These are phyloP conservation scores for Emergomyces pasteurianus DNA, from an alignment of 2,329 filamentous ascomycete species.

Conservation along the genomic window DNA sequence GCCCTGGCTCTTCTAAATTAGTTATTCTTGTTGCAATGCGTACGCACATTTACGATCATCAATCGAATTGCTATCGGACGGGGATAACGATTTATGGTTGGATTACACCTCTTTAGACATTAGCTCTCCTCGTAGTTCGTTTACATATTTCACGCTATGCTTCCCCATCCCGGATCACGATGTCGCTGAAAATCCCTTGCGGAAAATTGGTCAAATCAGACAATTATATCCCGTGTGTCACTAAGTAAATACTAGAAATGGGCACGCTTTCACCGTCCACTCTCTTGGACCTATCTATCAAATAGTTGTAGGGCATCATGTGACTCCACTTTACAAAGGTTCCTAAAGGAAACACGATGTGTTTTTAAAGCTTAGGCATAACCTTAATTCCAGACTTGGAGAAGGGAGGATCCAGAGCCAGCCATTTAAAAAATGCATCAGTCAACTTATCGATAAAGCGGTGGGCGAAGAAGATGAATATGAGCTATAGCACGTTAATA, in stretches of 20 bases:
- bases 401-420: constrained; percentile 49
- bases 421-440: constrained; percentile 21
- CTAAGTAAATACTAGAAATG: neutral
- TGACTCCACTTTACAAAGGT: neutral
- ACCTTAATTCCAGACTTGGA: constrained; percentile 53
- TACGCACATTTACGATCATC: neutral
- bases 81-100: neutral
- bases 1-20: neutral
- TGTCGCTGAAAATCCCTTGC: neutral
- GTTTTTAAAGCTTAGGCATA: constrained; percentile 28
- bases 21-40: neutral
- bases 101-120: neutral
- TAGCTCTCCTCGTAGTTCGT: neutral
- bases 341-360: no score
- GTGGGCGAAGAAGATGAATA: neutral
- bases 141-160: neutral
- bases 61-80: neutral
- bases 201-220: neutral
- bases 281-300: neutral
- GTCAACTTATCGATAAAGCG: neutral
- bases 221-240: neutral
- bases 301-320: neutral
- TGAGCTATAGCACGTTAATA: neutral
- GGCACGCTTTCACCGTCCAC: neutral
- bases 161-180: neutral